Evolutionary conservation across 1,139 yeast species (phyloP).

Genomic region (Sugiyamaella xylanicola): DNA sequence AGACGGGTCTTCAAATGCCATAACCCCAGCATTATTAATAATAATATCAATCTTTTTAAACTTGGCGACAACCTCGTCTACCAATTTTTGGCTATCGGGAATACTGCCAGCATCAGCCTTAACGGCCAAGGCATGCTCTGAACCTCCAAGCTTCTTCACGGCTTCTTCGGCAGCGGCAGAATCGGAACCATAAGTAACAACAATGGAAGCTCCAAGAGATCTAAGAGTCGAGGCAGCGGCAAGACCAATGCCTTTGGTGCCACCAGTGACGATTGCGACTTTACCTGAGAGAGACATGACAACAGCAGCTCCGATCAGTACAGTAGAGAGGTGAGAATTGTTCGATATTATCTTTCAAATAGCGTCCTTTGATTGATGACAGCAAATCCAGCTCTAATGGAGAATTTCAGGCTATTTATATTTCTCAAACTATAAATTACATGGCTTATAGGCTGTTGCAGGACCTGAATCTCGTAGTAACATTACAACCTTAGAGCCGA

Average conservation of each 20-base stretch:
- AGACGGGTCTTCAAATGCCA: conserved; percentile 18
- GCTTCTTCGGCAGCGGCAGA: conserved; percentile 35
- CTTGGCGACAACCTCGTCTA: conserved; percentile 21
- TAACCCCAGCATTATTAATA: conserved; percentile 31
- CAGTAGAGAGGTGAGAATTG: too few species aligned
- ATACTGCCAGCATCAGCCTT: conserved; percentile 20
- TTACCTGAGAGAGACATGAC: conserved; percentile 28
- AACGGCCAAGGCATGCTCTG: conserved; percentile 23
- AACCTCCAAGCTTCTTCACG: conserved; percentile 32
- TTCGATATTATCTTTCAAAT: too few species aligned
- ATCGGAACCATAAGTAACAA: conserved; percentile 39
- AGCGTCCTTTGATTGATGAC: too few species aligned
- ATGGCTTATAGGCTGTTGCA: too few species aligned
- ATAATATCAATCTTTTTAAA: conserved; percentile 28
- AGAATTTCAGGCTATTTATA: background rate
- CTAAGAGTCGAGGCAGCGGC: conserved; percentile 44
- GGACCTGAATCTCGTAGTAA: too few species aligned
- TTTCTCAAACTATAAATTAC: too few species aligned
- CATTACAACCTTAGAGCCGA: background rate
- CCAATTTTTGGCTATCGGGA: conserved; percentile 20
- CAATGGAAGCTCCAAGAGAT: conserved; percentile 38
- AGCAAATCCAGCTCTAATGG: too few species aligned
- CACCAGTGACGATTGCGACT: conserved; percentile 34
- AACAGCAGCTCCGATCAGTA: too few species aligned
- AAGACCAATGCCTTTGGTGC: conserved; percentile 44